Base-by-base conservation (phyloP, 306 rosid genomes). In the Prunus mira region DNA sequence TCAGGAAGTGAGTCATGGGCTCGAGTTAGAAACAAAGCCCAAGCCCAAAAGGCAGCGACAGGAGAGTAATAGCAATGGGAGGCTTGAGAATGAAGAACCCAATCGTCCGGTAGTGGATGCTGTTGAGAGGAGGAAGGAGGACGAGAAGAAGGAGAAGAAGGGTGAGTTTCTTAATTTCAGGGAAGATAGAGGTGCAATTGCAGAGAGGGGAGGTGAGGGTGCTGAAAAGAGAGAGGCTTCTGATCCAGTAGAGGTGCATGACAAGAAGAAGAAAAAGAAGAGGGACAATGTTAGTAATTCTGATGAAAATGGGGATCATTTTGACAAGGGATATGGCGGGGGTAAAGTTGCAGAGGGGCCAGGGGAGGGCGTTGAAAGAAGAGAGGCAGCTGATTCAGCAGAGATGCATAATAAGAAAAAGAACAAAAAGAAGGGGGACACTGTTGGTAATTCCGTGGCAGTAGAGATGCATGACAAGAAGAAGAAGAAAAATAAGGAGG, bases 231-330 rank as follows among this genome's bases (percentile, higher is more conserved):
- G 61, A 45, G 58, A 22, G 15, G 15, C 63, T n/a, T 11, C 63
- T 54, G 74, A 51, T 27, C 11, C 11, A 12, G 60, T 62, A 32
- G 78, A 66, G 62, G 27, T 52, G 18, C 75, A 15, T 28, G 43
- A 38, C 43, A 45, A 65, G 62, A 67, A 54, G 70, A 78, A 82
- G 76, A 72, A 46, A 49, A 78, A 69, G 30, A 69, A 46, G 73
- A 56, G 25, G 65, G 51, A 63, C 47, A 63, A 34, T 34, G 62
- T 28, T 30, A 38, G 22, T n/a, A 24, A 30, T 43, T 20, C 32
- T 64, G 67, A 1, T 1, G 65, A 32, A 45, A 70, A 74, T 3
- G 58, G 50, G n/a, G 56, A 73, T 27, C 50, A 24, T 14, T 14
- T 45, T 34, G 72, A 27, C 17, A 62, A 61, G 71, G 64, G 20